Evolutionary conservation across 23 red algal species (phyloP).

Genomic region (Gracilaria vermiculophylla): DNA sequence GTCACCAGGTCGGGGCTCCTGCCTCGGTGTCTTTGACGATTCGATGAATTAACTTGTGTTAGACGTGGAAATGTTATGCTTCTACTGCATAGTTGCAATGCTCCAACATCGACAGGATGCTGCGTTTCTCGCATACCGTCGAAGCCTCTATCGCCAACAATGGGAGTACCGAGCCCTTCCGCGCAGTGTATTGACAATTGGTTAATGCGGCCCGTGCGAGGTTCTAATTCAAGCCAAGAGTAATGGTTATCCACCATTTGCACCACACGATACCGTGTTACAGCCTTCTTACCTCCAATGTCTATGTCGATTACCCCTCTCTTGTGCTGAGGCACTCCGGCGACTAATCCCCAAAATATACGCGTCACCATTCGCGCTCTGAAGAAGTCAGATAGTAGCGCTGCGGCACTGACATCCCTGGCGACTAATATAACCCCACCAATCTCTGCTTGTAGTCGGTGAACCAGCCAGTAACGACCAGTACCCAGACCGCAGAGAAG

Average conservation of each 20-base stretch:
- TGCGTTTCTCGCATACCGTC: background rate
- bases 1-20: background rate
- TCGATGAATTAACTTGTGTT: constrained; percentile 1
- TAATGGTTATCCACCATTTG: constrained; percentile 60
- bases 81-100: constrained; percentile 20
- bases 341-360: constrained; percentile 69
- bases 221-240: constrained; percentile 69
- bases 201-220: constrained; percentile 59
- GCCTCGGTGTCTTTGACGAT: background rate
- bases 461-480: constrained; percentile 66
- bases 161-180: constrained; percentile 47
- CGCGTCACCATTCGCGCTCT: constrained; percentile 40
- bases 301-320: constrained; percentile 42
- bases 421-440: constrained; percentile 61
- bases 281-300: constrained; percentile 46
- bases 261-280: constrained; percentile 62
- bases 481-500: constrained; percentile 39
- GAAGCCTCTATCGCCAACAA: constrained; percentile 65
- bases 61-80: constrained; percentile 45
- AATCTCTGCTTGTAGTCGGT: constrained; percentile 64
- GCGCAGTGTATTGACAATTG: constrained; percentile 75
- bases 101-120: background rate
- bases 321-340: constrained; percentile 19
- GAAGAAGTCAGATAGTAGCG: constrained; percentile 38
- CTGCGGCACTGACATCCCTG: constrained; percentile 56